A percentile compares a stretch with the other conserved stretches of the same genome.
phyloP scores from a whole-genome alignment of 1,284 basidiomycete genomes.

The Apiotrichum akiyoshidainum region DNA sequence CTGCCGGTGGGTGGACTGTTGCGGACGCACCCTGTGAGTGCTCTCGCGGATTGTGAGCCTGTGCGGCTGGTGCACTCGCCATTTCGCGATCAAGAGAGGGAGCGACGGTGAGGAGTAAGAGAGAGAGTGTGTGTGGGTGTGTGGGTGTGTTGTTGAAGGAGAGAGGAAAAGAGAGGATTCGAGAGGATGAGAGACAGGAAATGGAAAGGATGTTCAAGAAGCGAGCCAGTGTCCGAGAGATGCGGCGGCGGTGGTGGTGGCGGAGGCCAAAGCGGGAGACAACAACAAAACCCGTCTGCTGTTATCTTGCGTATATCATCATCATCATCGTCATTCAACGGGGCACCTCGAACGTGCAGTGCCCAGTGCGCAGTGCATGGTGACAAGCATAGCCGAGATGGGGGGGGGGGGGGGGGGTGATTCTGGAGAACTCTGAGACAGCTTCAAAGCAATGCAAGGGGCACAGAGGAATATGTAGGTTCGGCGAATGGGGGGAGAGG shows the following conservation, averaged over 20 bases:
- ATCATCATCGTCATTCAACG: too few relatives aligned
- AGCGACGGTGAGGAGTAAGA: background rate
- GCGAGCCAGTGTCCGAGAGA: too few relatives aligned
- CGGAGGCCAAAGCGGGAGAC: too few relatives aligned
- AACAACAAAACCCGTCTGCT: too few relatives aligned
- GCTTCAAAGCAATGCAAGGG: background rate
- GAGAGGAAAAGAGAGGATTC: background rate
- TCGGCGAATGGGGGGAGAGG: background rate
- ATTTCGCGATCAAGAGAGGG: background rate
- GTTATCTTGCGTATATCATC: too few relatives aligned
- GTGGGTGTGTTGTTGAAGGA: background rate
- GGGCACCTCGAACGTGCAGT: too few relatives aligned
- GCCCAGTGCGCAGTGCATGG: background rate
- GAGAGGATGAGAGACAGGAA: too few relatives aligned
- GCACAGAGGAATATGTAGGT: background rate
- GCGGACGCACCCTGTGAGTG: slow-evolving; percentile 4
- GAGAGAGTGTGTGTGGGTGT: background rate
- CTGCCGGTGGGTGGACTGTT: background rate
- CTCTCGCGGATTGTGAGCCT: background rate
- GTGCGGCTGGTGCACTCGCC: background rate
- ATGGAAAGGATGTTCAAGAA: too few relatives aligned
- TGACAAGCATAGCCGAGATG: background rate
- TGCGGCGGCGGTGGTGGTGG: too few relatives aligned
- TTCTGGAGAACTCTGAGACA: background rate
- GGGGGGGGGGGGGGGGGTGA: too few relatives aligned